Evolutionary conservation across 1,284 basidiomycete genomes (phyloP).

Genomic region (Pseudozyma tsukubaensis): DNA sequence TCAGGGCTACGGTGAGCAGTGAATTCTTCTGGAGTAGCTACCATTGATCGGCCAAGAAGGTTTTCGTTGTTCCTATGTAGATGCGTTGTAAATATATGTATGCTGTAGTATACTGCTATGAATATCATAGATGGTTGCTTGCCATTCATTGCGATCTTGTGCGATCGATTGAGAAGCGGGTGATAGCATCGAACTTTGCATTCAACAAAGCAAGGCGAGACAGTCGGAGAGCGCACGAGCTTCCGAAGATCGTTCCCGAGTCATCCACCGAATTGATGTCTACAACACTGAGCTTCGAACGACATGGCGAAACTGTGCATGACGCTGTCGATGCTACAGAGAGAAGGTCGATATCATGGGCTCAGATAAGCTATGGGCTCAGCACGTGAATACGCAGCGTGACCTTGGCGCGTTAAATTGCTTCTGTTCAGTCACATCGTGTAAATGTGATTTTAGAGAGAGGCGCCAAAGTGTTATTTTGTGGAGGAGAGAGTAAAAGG

Average conservation of each 20-base stretch:
- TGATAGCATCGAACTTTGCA: too few species aligned
- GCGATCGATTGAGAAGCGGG: neutral
- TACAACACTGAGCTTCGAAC: too few species aligned
- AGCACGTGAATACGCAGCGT: too few species aligned
- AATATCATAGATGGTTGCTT: neutral
- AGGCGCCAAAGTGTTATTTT: slow-evolving; percentile 6
- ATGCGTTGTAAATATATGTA: neutral
- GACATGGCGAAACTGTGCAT: too few species aligned
- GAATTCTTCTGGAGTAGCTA: neutral
- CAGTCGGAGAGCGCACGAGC: too few species aligned
- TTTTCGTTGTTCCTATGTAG: neutral
- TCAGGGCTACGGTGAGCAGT: slow-evolving; percentile 67
- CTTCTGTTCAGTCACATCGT: neutral
- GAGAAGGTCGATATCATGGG: too few species aligned
- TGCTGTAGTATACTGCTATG: neutral
- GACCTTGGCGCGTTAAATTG: neutral
- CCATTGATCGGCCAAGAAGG: neutral
- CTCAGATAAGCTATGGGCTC: too few species aligned
- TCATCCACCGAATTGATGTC: too few species aligned
- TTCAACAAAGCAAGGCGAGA: too few species aligned
- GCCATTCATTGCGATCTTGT: neutral
- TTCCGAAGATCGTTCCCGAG: too few species aligned
- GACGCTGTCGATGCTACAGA: too few species aligned
- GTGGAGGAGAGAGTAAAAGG: slow-evolving; percentile 17
- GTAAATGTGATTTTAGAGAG: neutral